These are phyloP conservation scores for Moringa oleifera DNA, from an alignment of 345 rosid genomes.

Conservation along the genomic window DNA sequence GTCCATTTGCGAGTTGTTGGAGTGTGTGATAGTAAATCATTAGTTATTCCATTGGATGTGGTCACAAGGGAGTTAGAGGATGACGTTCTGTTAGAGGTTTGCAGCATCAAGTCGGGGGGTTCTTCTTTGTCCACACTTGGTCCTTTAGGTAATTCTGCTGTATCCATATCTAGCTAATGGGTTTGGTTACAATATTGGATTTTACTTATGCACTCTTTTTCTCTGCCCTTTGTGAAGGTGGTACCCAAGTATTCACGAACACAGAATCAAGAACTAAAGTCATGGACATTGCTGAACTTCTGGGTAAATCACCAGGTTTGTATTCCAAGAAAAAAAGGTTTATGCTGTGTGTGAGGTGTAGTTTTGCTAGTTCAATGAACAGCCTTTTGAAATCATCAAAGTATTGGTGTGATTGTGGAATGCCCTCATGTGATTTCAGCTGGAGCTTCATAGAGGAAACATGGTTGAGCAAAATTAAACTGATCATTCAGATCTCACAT, in stretches of 20 bases:
- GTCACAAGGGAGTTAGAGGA: constrained; percentile 48
- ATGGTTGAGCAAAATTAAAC: neutral
- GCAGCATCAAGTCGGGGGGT: constrained; percentile 50
- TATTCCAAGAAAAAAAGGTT: neutral
- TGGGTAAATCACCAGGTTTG: constrained; percentile 74
- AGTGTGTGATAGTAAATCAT: constrained; percentile 68
- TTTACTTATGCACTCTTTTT: neutral
- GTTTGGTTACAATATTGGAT: constrained; percentile 2
- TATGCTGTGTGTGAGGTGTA: neutral
- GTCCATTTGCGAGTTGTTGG: constrained; percentile 73
- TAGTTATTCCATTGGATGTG: constrained; percentile 45
- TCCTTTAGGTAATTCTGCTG: constrained; percentile 33
- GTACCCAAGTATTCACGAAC: constrained; percentile 28
- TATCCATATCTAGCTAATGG: neutral
- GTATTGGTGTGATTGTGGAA: neutral
- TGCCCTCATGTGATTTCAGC: neutral
- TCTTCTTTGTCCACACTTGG: constrained; percentile 39
- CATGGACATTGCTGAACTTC: constrained; percentile 42
- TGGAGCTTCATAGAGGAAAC: neutral
- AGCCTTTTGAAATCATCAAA: constrained; percentile 5
- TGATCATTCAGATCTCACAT: neutral
- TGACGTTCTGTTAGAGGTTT: constrained; percentile 45
- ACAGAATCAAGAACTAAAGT: constrained; percentile 35
- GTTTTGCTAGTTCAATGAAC: neutral
- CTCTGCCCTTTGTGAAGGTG: constrained; percentile 27